Evolutionary conservation across 371 early-diverging fungal species (phyloP).

Genomic region (Apophysomyces sp.): DNA sequence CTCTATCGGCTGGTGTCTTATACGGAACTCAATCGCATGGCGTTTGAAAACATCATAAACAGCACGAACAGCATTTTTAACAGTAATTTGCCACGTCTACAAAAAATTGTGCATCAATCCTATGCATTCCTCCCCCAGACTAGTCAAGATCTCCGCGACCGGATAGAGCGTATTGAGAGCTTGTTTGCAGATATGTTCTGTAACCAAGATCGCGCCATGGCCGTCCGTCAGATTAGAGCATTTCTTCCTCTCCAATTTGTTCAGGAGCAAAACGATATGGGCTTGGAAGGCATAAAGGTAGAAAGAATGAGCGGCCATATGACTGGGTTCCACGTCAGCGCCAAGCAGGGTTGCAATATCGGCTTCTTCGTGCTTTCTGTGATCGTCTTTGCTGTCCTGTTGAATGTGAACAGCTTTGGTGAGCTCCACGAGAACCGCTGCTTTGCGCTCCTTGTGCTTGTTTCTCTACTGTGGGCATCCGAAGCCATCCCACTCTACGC

Average conservation of each 20-base stretch:
- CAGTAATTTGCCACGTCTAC: conserved; percentile 44
- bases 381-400: conserved; percentile 50
- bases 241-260: conserved; percentile 13
- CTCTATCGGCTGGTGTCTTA: conserved; percentile 82
- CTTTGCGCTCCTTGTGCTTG: conserved; percentile 59
- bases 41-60: conserved; percentile 92
- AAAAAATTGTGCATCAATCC: conserved; percentile 43
- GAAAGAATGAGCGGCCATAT: neutral
- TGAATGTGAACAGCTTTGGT: conserved; percentile 55
- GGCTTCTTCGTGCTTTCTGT: conserved; percentile 38
- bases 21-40: conserved; percentile 84
- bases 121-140: conserved; percentile 51
- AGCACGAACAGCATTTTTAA: conserved; percentile 87
- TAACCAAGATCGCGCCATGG: conserved; percentile 40
- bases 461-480: conserved; percentile 68
- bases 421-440: conserved; percentile 56
- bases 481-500: conserved; percentile 79
- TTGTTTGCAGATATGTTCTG: conserved; percentile 58
- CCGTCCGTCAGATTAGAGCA: conserved; percentile 30
- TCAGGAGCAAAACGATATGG: conserved; percentile 9
- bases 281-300: neutral
- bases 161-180: conserved; percentile 44
- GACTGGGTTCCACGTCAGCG: conserved; percentile 14
- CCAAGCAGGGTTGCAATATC: conserved; percentile 16
- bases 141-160: conserved; percentile 28